phyloP scores from a whole-genome alignment of 2,329 filamentous ascomycete species.

The Pseudogymnoascus pannorum region DNA sequence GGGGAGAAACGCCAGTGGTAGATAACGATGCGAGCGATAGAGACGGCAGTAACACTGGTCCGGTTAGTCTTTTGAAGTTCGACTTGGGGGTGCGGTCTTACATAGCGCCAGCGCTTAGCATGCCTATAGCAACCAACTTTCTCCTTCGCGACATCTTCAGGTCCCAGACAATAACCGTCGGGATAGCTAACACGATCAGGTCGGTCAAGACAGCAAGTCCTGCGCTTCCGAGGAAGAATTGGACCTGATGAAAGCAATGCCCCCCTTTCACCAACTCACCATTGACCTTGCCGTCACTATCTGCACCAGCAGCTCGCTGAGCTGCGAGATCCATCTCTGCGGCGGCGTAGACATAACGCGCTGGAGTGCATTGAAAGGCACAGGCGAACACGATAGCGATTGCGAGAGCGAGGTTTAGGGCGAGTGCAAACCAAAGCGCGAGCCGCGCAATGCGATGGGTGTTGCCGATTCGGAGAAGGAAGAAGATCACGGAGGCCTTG shows the following conservation, averaged over 20 bases:
- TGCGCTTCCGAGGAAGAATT: constrained; percentile 16
- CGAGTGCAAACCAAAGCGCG: constrained; percentile 13
- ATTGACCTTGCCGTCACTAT: constrained; percentile 15
- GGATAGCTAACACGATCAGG: constrained; percentile 18
- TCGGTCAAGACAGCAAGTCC: constrained; percentile 19
- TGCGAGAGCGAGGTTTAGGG: constrained; percentile 26
- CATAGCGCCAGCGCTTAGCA: constrained; percentile 13
- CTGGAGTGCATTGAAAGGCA: constrained; percentile 32
- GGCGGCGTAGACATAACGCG: constrained; percentile 13
- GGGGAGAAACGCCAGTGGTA: constrained; percentile 13
- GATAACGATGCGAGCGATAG: constrained; percentile 15
- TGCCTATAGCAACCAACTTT: constrained; percentile 14
- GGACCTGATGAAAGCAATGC: constrained; percentile 15
- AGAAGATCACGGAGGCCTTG: constrained; percentile 39
- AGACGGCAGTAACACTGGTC: constrained; percentile 17
- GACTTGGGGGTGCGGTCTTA: constrained; percentile 6
- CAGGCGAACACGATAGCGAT: constrained; percentile 33
- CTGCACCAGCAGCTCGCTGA: constrained; percentile 9
- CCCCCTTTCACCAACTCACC: constrained; percentile 16
- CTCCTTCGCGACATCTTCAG: constrained; percentile 15
- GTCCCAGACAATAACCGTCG: constrained; percentile 19
- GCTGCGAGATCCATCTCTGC: constrained; percentile 12
- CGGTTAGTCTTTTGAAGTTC: neutral
- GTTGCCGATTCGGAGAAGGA: constrained; percentile 36
- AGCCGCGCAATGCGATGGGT: constrained; percentile 18